Conservation (phyloP, 306 rosid species). For the Rosa multiflora region DNA sequence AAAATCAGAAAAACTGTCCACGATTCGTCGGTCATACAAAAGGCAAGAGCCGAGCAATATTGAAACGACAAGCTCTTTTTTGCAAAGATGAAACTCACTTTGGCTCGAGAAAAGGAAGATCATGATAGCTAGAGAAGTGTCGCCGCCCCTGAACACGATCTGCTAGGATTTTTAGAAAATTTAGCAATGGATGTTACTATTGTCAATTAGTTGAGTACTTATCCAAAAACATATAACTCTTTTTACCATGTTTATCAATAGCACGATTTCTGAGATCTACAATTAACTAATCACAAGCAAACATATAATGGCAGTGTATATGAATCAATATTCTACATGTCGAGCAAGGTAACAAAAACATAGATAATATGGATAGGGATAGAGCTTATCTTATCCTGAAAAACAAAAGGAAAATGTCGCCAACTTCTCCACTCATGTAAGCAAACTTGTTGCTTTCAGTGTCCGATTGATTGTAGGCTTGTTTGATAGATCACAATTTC, state of each 20-base stretch:
- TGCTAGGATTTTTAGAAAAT: neutral
- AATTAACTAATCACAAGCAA: neutral
- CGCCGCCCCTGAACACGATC: neutral
- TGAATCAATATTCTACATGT: neutral
- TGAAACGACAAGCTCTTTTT: neutral
- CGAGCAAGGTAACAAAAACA: neutral
- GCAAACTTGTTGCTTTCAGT: neutral
- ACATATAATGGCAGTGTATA: neutral
- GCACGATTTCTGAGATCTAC: neutral
- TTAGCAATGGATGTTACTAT: neutral
- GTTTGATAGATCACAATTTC: too few species aligned
- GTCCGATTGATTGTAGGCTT: neutral
- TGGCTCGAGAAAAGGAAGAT: neutral
- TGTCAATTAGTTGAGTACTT: neutral
- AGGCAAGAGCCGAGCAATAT: too few species aligned
- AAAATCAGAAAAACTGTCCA: too few species aligned
- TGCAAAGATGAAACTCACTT: neutral
- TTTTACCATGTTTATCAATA: neutral
- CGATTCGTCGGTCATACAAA: neutral
- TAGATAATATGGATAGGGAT: neutral
- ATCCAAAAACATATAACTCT: too few species aligned
- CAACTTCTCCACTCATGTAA: neutral
- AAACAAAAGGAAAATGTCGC: neutral
- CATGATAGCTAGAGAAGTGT: neutral
- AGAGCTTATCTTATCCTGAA: neutral